Evolutionary conservation across 1,284 basidiomycete genomes (phyloP), one percentile per base, ranked within the genome.

Genomic region (Cutaneotrichosporon sp.): DNA sequence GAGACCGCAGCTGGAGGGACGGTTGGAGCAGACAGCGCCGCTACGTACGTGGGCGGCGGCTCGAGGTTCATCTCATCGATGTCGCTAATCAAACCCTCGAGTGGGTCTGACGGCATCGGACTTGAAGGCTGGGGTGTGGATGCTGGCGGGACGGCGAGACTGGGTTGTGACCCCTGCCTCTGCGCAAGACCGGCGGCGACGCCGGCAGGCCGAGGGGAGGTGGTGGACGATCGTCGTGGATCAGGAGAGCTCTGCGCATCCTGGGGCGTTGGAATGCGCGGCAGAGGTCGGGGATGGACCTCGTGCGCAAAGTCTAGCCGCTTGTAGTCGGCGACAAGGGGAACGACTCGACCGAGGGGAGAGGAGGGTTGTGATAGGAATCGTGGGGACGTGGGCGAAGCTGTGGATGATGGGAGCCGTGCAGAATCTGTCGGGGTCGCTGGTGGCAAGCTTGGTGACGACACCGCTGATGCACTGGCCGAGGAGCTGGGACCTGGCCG

Each of bases 241-340:
- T 42, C 38, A 1, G 38, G 5, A 42, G 18, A n/a, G 38, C 18
- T n/a, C 3, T 42, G 18, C 18, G 38, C 38, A 42, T 42, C 16
- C 18, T 42, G 18, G 18, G 38, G 16, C 22, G 24, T 25, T 13
- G 25, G 24, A 16, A 11, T 6, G 25, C 11, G 22, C 22, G 20
- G 45, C 7, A 24, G 45, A 11, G 45, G 45, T 47, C 9, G 45
- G 29, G 50, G 14, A 10, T 22, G 20, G 7, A 20, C n/a, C n/a
- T n/a, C n/a, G n/a, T n/a, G n/a, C n/a, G n/a, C n/a, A n/a, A n/a
- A n/a, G n/a, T n/a, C n/a, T n/a, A 8, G n/a, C n/a, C n/a, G 22
- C 16, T 53, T 53, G 51, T 53, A 53, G 16, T 53, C 51, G 22
- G 33, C 34, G 22, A 53, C n/a, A 38, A 53, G 51, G 13, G 51